phyloP scores from a whole-genome alignment of 1,284 basidiomycete species.

The Cronartium quercuum region DNA sequence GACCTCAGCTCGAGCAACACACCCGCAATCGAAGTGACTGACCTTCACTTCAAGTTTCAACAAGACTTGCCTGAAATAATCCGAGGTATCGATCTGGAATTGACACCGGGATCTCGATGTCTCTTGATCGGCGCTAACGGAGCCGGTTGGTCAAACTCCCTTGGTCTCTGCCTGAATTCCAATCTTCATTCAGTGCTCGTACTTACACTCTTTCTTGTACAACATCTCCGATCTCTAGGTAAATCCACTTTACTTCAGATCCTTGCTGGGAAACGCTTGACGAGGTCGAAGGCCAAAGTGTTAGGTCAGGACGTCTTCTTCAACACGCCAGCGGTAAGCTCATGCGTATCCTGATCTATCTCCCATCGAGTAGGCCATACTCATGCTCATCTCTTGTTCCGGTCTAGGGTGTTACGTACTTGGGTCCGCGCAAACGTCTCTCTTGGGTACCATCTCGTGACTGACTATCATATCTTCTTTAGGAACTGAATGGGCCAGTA shows the following conservation, averaged over 20 bases:
- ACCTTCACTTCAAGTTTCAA: conserved; percentile 18
- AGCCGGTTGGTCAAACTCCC: conserved; percentile 54
- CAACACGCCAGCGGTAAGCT: conserved; percentile 53
- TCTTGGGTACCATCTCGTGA: too few species aligned
- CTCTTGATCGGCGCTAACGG: conserved; percentile 86
- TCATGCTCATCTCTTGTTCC: too few species aligned
- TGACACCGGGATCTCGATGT: conserved; percentile 69
- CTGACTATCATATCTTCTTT: not conserved
- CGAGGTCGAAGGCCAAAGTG: conserved; percentile 57
- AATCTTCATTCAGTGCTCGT: not conserved
- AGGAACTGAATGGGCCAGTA: conserved; percentile 68
- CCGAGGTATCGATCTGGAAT: conserved; percentile 52
- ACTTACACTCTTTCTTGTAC: conserved; percentile 18
- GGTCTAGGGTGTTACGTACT: conserved; percentile 78
- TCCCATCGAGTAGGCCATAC: too few species aligned
- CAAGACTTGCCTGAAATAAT: not conserved
- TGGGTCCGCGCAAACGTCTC: too few species aligned
- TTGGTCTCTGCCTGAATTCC: not conserved
- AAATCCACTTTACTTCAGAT: conserved; percentile 94
- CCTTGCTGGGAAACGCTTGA: conserved; percentile 82
- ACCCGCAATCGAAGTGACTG: not conserved
- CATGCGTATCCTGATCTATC: too few species aligned
- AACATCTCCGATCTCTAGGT: conserved; percentile 58
- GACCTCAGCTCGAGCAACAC: not conserved
- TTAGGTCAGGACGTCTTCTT: conserved; percentile 77